A percentile compares a stretch with the other conserved stretches of the same genome.
Conservation (phyloP, 2,329 filamentous ascomycete genomes). For the Fonsecaea erecta region DNA sequence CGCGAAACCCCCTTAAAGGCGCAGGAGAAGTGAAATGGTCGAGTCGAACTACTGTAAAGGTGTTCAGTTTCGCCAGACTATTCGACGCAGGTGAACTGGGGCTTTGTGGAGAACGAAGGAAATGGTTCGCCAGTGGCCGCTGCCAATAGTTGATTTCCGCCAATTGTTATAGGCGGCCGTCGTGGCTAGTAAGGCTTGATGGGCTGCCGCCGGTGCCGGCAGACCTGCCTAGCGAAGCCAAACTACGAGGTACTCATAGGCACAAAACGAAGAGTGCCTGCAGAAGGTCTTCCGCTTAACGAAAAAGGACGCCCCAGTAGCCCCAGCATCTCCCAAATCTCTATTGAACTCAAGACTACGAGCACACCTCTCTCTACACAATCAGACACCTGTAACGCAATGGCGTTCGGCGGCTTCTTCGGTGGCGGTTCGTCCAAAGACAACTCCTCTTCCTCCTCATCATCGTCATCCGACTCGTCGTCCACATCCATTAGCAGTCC, state of each 20-base stretch:
- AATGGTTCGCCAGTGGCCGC: background rate
- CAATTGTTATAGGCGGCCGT: background rate
- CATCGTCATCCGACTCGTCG: slow-evolving; percentile 22
- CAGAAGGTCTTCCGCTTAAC: background rate
- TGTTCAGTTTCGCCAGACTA: slow-evolving; percentile 12
- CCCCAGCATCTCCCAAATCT: background rate
- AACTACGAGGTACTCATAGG: background rate
- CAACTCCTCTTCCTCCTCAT: slow-evolving; percentile 28
- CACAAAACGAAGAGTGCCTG: background rate
- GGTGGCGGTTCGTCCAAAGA: slow-evolving; percentile 39
- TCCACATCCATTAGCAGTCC: slow-evolving; percentile 18
- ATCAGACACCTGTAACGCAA: slow-evolving; percentile 22
- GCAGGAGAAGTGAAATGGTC: slow-evolving; percentile 1
- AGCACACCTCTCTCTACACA: background rate
- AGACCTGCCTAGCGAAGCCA: background rate
- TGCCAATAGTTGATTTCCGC: background rate
- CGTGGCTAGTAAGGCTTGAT: background rate
- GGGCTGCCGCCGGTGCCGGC: background rate
- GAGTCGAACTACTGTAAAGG: slow-evolving; percentile 6
- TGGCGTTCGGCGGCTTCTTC: slow-evolving; percentile 45
- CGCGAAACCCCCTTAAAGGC: slow-evolving; percentile 2
- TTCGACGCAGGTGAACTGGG: slow-evolving; percentile 9
- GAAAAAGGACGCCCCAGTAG: background rate
- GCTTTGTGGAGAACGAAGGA: slow-evolving; percentile 8
- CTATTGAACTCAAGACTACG: background rate